A percentile compares a stretch with the other conserved stretches of the same genome.
Evolutionary conservation across 306 rosid species (phyloP).

Genomic region (Trichosanthes cucumerina): DNA sequence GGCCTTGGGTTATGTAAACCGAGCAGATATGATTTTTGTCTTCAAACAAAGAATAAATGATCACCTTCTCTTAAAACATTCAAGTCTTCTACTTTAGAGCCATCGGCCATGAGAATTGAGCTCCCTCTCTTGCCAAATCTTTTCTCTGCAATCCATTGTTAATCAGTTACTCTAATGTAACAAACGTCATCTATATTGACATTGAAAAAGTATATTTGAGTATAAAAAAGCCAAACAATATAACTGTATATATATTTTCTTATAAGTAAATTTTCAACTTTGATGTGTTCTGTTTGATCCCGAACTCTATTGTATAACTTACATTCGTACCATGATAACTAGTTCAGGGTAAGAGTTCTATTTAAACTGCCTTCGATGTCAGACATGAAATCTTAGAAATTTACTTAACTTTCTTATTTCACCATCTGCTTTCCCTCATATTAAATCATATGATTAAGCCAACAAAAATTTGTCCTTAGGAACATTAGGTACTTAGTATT

Average conservation of each 20-base stretch:
- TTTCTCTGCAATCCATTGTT: constrained; percentile 39
- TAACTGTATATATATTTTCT: not conserved
- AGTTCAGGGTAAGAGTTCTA: not conserved
- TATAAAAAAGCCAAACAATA: not conserved
- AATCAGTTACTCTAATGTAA: not conserved
- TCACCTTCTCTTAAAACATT: constrained; percentile 59
- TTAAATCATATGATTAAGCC: not conserved
- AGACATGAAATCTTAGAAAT: not conserved
- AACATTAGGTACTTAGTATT: not conserved
- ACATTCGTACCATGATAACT: not conserved
- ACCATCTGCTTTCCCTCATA: not conserved
- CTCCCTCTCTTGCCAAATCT: constrained; percentile 57
- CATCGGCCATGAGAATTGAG: constrained; percentile 56
- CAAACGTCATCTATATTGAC: not conserved
- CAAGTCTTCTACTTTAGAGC: constrained; percentile 65
- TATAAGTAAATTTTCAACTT: not conserved
- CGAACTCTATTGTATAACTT: not conserved
- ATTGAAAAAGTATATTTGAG: not conserved
- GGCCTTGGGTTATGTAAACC: not conserved
- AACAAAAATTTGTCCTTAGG: not conserved
- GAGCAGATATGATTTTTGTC: constrained; percentile 6
- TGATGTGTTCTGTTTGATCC: not conserved
- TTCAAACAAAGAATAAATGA: constrained; percentile 47
- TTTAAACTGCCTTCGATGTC: not conserved
- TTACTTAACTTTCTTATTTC: not conserved